Evolutionary conservation across 2,329 filamentous ascomycete species (phyloP), one percentile per base, ranked within the genome.

Genomic region (Chrysoporthe deuterocubensis): DNA sequence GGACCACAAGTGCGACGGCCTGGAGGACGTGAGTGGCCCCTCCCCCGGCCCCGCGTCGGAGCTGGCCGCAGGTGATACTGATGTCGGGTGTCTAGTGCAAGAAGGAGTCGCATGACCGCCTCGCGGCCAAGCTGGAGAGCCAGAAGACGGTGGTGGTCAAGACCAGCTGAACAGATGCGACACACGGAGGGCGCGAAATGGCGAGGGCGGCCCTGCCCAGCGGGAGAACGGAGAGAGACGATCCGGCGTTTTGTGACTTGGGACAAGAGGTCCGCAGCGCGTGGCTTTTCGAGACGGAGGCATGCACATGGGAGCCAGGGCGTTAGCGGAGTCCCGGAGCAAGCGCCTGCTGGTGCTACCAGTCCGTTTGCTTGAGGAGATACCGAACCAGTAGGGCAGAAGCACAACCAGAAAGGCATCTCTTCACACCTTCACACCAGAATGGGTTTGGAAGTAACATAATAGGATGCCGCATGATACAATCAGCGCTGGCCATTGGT

Each of bases 81-180:
- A 68, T 2, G 18, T 62, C 4, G 21, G 3, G 18, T n/a, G 2
- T 11, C 70, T 57, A 91, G 89, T 97, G 95, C 86, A 97, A 97
- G 87, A 96, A 97, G 84, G 93, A 97, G 80, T 95, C 92, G 56
- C 93, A 97, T 81, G 93, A 96, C 79, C 90, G 93, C 73, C 99
- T 99, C 79, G 92, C 93, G 68, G 92, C 94, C 72, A 94, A 96
- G 82, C 85, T 99, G 77, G 93, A 97, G 81, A 88, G 90, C 67
- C 95, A 99, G 85, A 87, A 94, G 77, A 99, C 96, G 58, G 91
- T 94, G 72, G 94, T 96, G 74, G 96, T 98, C 81, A 94, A 92
- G 81, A 94, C 94, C 71, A 90, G 97, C 79, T 97, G 87, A 81
- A 44, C 1, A 3, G n/a, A 61, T 14, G 2, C 43, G n/a, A 11